phyloP scores from a whole-genome alignment of 306 rosid genomes.

The Gillenia trifoliata region DNA sequence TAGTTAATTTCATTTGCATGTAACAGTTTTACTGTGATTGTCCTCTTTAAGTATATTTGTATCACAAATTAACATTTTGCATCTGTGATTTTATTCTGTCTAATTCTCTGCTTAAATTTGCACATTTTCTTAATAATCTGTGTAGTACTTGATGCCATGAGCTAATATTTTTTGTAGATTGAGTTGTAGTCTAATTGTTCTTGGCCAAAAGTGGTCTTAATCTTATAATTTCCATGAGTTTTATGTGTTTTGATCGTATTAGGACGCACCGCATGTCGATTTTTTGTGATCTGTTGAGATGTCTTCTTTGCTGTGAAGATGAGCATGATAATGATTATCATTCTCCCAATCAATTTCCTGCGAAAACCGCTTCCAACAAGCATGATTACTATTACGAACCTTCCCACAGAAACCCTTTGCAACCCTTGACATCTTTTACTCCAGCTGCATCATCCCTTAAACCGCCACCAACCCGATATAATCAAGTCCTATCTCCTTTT shows the following conservation, averaged over 20 bases:
- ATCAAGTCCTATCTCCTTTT: background rate
- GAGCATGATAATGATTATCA: background rate
- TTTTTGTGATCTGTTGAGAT: background rate
- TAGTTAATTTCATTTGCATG: background rate
- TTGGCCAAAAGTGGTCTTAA: too few relatives aligned
- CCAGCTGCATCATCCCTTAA: background rate
- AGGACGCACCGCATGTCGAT: background rate
- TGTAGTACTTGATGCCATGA: too few relatives aligned
- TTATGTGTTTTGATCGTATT: background rate
- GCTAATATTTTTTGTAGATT: too few relatives aligned
- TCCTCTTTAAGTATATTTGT: background rate
- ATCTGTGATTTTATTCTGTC: too few relatives aligned
- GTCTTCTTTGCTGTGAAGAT: slow-evolving; percentile 16
- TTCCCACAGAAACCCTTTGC: background rate
- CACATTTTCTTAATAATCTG: too few relatives aligned
- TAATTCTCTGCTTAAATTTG: too few relatives aligned
- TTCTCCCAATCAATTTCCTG: background rate
- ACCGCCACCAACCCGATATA: background rate
- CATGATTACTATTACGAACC: background rate
- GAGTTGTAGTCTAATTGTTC: too few relatives aligned
- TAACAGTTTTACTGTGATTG: background rate
- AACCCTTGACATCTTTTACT: background rate
- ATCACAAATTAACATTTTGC: too few relatives aligned
- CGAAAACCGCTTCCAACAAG: background rate
- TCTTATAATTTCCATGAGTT: background rate